phyloP scores from a whole-genome alignment of 345 rosid species.

The Bretschneidera sinensis region DNA sequence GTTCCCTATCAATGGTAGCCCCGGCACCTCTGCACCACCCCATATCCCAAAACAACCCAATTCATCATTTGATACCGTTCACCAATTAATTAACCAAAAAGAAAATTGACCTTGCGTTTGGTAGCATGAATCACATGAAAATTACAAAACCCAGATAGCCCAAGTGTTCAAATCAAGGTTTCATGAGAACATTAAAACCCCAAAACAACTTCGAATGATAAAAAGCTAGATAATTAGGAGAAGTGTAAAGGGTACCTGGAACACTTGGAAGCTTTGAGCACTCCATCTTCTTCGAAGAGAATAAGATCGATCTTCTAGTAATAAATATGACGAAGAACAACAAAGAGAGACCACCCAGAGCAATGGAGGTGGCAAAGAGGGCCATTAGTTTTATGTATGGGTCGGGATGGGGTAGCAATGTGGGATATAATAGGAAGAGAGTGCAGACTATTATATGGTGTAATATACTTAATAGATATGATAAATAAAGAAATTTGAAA shows the following conservation, averaged over 20 bases:
- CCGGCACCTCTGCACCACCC: slow-evolving; percentile 64
- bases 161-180: background rate
- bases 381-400: too few species aligned
- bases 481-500: too few species aligned
- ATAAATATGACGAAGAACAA: slow-evolving; percentile 37
- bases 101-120: background rate
- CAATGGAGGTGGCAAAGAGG: slow-evolving; percentile 35
- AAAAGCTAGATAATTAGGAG: background rate
- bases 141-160: background rate
- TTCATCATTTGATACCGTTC: background rate
- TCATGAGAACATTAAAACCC: background rate
- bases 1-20: slow-evolving; percentile 76
- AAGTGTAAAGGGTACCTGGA: slow-evolving; percentile 38
- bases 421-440: too few species aligned
- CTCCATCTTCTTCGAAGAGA: slow-evolving; percentile 26
- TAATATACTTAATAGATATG: too few species aligned
- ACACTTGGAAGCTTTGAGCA: slow-evolving; percentile 41
- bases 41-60: slow-evolving; percentile 10
- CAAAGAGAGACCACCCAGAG: slow-evolving; percentile 35
- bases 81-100: background rate
- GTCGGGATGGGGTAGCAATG: too few species aligned
- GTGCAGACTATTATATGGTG: too few species aligned
- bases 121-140: background rate
- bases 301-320: slow-evolving; percentile 23
- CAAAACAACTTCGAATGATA: background rate